phyloP scores from a whole-genome alignment of 129 eudicot genomes.

The Pittosporum tobira region DNA sequence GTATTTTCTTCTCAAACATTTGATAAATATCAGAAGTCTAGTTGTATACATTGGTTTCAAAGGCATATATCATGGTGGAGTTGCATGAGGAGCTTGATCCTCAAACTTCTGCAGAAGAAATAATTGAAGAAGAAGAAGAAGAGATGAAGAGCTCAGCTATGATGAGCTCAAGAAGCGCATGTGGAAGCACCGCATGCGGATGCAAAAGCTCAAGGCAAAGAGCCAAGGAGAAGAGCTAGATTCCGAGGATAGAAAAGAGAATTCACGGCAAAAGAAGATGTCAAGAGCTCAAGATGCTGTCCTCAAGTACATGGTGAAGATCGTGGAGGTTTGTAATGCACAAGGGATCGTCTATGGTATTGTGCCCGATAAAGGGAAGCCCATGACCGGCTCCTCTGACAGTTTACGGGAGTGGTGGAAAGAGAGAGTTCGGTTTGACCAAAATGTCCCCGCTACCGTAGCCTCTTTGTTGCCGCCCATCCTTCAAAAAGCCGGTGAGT shows the following conservation, averaged over 20 bases:
- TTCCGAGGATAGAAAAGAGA: slow-evolving; percentile 10
- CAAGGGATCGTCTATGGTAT: slow-evolving; percentile 45
- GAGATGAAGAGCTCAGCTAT: slow-evolving; percentile 9
- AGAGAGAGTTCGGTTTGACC: slow-evolving; percentile 31
- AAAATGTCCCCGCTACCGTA: slow-evolving; percentile 22
- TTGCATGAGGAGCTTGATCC: background rate
- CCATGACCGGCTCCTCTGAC: slow-evolving; percentile 41
- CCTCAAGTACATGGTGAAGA: slow-evolving; percentile 42
- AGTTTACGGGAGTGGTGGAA: slow-evolving; percentile 49
- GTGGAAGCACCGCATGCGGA: background rate
- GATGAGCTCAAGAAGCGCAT: background rate
- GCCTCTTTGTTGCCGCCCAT: slow-evolving; percentile 18
- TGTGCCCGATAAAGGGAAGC: slow-evolving; percentile 46
- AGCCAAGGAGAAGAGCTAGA: background rate
- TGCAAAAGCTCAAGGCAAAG: slow-evolving; percentile 7
- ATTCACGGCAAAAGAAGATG: slow-evolving; percentile 32
- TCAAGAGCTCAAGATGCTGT: slow-evolving; percentile 36
- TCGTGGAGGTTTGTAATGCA: slow-evolving; percentile 50
- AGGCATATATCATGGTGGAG: background rate
- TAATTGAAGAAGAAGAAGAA: background rate
- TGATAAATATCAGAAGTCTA: no score
- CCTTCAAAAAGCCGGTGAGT: background rate
- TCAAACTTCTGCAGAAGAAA: background rate
- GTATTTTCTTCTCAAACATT: no score
- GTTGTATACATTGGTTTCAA: no score